These are phyloP conservation scores for Mariannaea elegans DNA, from an alignment of 2,329 filamentous ascomycete species.

Conservation along the genomic window DNA sequence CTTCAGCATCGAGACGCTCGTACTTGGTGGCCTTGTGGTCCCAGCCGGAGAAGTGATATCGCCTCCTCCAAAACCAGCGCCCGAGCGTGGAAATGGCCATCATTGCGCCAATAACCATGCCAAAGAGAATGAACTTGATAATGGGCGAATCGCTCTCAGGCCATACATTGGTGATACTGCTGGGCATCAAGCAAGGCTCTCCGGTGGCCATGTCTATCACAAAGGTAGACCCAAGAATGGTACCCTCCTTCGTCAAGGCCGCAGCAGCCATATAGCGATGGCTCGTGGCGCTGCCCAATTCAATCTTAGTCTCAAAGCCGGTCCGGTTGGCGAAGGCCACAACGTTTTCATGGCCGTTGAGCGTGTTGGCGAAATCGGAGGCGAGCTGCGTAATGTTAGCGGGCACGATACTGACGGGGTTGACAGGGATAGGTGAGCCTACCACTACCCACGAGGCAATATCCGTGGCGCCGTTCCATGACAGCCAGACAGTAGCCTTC, in stretches of 20 bases:
- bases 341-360: slow-evolving; percentile 36
- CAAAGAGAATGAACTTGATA: slow-evolving; percentile 13
- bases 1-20: slow-evolving; percentile 22
- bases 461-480: slow-evolving; percentile 46
- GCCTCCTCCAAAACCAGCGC: slow-evolving; percentile 22
- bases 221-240: slow-evolving; percentile 39
- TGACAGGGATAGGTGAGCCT: slow-evolving; percentile 22
- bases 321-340: slow-evolving; percentile 35
- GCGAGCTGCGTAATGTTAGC: slow-evolving; percentile 36
- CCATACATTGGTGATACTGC: slow-evolving; percentile 32
- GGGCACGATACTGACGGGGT: slow-evolving; percentile 13
- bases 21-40: slow-evolving; percentile 21
- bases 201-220: slow-evolving; percentile 40
- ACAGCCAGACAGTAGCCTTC: slow-evolving; percentile 40
- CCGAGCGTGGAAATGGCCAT: slow-evolving; percentile 6
- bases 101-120: slow-evolving; percentile 6
- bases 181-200: slow-evolving; percentile 34
- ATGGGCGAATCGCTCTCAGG: slow-evolving; percentile 10
- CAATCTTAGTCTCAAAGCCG: slow-evolving; percentile 40
- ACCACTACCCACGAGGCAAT: slow-evolving; percentile 41
- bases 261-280: slow-evolving; percentile 39
- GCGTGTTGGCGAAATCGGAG: slow-evolving; percentile 29
- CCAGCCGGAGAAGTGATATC: slow-evolving; percentile 12
- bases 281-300: slow-evolving; percentile 22
- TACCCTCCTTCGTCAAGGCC: slow-evolving; percentile 34